These are phyloP conservation scores for Galerina marginata DNA, from an alignment of 768 basidiomycete genomes.

Conservation along the genomic window DNA sequence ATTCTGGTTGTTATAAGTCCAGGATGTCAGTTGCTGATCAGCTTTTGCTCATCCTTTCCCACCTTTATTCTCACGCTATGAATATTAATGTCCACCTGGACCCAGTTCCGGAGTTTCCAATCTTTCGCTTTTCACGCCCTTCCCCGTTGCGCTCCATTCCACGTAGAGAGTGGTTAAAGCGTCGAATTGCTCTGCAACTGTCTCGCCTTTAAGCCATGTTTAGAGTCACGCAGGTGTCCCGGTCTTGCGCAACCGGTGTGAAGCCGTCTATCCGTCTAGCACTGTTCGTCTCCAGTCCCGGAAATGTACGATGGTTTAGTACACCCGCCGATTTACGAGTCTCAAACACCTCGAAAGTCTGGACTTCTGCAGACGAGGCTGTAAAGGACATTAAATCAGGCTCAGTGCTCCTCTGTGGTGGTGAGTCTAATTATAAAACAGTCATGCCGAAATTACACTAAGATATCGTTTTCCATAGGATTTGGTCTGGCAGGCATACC, in stretches of 20 bases:
- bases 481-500: conserved; percentile 92
- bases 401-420: conserved; percentile 79
- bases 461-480: conserved; percentile 47
- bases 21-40: no score
- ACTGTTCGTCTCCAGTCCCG: background rate
- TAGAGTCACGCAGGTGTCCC: conserved; percentile 1
- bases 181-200: background rate
- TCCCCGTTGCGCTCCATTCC: background rate
- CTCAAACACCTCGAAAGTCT: conserved; percentile 67
- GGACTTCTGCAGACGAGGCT: conserved; percentile 81
- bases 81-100: background rate
- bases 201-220: background rate
- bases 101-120: background rate
- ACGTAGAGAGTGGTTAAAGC: background rate
- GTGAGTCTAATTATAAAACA: conserved; percentile 44
- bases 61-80: background rate
- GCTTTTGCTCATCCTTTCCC: background rate
- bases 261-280: background rate
- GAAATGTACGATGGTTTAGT: conserved; percentile 34
- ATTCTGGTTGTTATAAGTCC: no score
- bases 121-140: background rate
- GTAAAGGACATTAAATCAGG: conserved; percentile 84
- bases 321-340: conserved; percentile 34
- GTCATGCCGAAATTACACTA: background rate
- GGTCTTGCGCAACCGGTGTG: background rate